Evolutionary conservation across 768 basidiomycete genomes (phyloP).

Genomic region (Lactarius sanguifluus): DNA sequence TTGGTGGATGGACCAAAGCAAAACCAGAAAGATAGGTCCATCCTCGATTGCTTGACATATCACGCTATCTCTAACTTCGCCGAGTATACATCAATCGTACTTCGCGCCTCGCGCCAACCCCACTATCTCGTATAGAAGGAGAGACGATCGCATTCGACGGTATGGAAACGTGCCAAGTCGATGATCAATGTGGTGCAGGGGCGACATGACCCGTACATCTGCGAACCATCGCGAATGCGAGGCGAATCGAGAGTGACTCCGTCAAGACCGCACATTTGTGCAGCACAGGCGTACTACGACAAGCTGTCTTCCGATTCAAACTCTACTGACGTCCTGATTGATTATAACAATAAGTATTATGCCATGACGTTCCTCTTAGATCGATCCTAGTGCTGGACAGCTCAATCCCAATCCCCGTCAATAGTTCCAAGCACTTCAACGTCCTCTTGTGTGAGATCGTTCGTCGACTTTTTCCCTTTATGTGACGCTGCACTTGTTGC

Average conservation of each 20-base stretch:
- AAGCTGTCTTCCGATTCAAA: not conserved
- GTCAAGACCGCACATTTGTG: not conserved
- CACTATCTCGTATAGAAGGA: not conserved
- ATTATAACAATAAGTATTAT: not conserved
- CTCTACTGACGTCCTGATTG: not conserved
- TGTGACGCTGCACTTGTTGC: conserved; percentile 3
- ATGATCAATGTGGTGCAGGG: not conserved
- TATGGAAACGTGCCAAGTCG: not conserved
- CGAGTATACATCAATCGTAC: not conserved
- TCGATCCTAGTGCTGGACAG: not conserved
- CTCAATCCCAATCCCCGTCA: conserved; percentile 32
- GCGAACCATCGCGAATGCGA: not conserved
- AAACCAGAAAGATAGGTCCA: not conserved
- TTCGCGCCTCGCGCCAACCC: not conserved
- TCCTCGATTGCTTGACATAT: not conserved
- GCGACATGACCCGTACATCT: not conserved
- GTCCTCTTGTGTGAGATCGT: conserved; percentile 28
- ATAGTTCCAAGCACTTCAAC: conserved; percentile 37
- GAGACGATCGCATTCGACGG: not conserved
- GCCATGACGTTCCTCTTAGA: not conserved
- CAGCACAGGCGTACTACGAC: not conserved
- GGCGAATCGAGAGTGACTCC: not conserved
- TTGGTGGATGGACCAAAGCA: not conserved
- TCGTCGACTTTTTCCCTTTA: conserved; percentile 22
- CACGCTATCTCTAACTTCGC: not conserved